These are phyloP conservation scores for Aspergillus alliaceus DNA, from an alignment of 2,329 filamentous ascomycete genomes.

Conservation along the genomic window DNA sequence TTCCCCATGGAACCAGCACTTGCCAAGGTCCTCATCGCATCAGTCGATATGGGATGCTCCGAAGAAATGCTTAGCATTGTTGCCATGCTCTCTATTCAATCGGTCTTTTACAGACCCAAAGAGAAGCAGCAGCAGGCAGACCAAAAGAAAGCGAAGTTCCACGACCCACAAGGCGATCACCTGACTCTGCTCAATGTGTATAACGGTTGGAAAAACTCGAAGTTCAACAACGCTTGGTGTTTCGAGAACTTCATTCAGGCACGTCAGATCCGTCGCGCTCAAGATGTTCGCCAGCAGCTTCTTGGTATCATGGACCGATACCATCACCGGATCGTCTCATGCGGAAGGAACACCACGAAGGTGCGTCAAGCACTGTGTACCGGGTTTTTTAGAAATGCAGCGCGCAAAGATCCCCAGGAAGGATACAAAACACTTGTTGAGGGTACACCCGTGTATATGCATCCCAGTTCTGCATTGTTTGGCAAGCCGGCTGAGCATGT, in stretches of 20 bases:
- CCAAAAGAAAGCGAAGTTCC: conserved; percentile 96
- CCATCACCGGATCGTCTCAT: conserved; percentile 76
- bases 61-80: conserved; percentile 95
- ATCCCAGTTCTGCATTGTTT: conserved; percentile 87
- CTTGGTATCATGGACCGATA: conserved; percentile 93
- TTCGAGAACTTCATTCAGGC: conserved; percentile 98
- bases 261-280: conserved; percentile 80
- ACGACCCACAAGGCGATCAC: conserved; percentile 92
- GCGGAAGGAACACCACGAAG: conserved; percentile 81
- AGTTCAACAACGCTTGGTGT: conserved; percentile 86
- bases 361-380: conserved; percentile 86
- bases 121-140: conserved; percentile 97
- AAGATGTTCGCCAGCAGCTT: conserved; percentile 89
- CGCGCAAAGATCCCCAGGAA: conserved; percentile 92
- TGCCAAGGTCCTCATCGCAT: conserved; percentile 85
- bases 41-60: conserved; percentile 82
- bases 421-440: conserved; percentile 98
- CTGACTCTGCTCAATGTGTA: conserved; percentile 95
- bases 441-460: conserved; percentile 90
- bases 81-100: conserved; percentile 84
- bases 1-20: conserved; percentile 96
- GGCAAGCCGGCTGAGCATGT: conserved; percentile 97
- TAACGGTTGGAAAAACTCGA: conserved; percentile 89
- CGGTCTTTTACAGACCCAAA: conserved; percentile 91
- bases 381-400: conserved; percentile 94